Evolutionary conservation across 2,329 filamentous ascomycete species (phyloP).

Genomic region (Sporothrix dimorphospora): DNA sequence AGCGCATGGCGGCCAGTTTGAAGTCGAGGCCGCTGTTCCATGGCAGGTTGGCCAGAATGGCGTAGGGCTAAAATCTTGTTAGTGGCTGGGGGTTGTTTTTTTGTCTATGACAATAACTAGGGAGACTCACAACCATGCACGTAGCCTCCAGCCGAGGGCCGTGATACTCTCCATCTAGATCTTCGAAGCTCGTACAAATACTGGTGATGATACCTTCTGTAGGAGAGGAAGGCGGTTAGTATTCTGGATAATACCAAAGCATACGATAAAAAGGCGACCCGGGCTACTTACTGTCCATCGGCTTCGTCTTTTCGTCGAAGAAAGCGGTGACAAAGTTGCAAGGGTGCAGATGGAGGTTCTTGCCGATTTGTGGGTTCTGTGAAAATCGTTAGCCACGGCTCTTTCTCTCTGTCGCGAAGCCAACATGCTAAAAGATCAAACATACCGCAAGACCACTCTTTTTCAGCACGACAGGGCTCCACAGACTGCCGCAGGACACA

Average conservation of each 20-base stretch:
- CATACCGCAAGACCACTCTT: conserved; percentile 74
- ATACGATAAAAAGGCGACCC: not conserved
- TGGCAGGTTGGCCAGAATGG: conserved; percentile 63
- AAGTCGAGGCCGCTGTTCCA: conserved; percentile 71
- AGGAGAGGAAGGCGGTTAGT: not conserved
- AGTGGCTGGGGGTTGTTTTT: not conserved
- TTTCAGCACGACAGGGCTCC: conserved; percentile 74
- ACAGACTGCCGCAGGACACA: conserved; percentile 74
- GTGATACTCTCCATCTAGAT: conserved; percentile 78
- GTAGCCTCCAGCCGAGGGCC: conserved; percentile 80
- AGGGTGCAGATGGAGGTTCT: conserved; percentile 81
- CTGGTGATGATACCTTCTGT: conserved; percentile 77
- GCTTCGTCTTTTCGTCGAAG: conserved; percentile 71
- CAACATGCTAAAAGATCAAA: conserved; percentile 12
- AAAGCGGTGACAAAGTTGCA: conserved; percentile 61
- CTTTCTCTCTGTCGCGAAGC: not conserved
- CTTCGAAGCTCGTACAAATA: conserved; percentile 76
- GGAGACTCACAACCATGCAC: conserved; percentile 62
- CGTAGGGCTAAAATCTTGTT: conserved; percentile 57
- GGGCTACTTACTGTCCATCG: conserved; percentile 61
- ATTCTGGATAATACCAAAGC: not conserved
- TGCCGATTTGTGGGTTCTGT: conserved; percentile 77
- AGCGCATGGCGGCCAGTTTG: conserved; percentile 71
- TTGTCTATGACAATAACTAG: not conserved
- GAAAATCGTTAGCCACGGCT: not conserved